Evolutionary conservation across 1,284 basidiomycete genomes (phyloP), one percentile per base, ranked within the genome.

Genomic region (Microbotryum scabiosae): DNA sequence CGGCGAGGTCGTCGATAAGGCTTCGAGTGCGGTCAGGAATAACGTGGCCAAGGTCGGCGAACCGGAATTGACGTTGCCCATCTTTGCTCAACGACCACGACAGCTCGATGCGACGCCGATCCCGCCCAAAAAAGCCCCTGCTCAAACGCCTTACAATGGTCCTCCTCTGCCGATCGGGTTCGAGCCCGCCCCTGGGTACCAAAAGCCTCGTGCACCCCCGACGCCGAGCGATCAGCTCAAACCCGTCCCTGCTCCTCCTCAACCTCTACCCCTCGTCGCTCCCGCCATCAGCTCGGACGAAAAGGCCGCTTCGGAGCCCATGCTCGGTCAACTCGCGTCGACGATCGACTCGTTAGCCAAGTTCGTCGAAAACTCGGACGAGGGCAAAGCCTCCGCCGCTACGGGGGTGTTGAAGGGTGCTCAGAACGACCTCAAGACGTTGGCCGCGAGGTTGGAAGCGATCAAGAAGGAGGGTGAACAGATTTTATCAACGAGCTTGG

Each of bases 331-430:
- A 74, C 84, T 98, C 20, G 94, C 93, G 5, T 82, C 84, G 16
- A 94, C 91, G 49, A 97, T 98, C 70, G 94, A 97, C 77, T 84
- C 86, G 73, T 85, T 98, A 55, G 86, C 92, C 21, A 82, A 85
- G 14, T 93, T 88, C 77, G 69, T 70, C 54, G 68, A 68, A 50
- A 68, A 67, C 52, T 82, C 84, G 51, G 60, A 65, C 30, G 56
- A 62, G 59, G 60, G 44, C 44, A 62, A 54, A 21, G 64, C 58
- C 32, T 58, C 59, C 20, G 82, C 83, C 56, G 82, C 90, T 41
- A 80, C 88, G 18, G 83, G 85, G 26, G 72, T 73, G 6, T 74
- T 82, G 65, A 73, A 70, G 56, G 76, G 75, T 41, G 91, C 92
- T 36, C 86, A 90, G 77, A 76, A 76, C n/a, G 93, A 97, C 73